phyloP scores from a whole-genome alignment of 1,284 basidiomycete species.

The Rhizoctonia solani region DNA sequence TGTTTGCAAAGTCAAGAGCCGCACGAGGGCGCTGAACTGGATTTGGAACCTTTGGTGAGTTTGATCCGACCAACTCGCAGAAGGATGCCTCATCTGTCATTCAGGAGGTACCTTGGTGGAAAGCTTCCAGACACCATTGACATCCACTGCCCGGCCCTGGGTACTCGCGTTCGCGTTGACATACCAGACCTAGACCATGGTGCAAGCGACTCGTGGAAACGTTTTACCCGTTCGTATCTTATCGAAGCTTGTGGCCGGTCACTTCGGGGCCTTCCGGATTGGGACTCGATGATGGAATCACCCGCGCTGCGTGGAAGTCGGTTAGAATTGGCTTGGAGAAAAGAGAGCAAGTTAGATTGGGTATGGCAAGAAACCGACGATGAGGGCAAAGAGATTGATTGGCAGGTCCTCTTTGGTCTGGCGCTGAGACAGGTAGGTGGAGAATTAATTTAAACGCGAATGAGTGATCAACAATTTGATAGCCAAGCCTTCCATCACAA shows the following conservation, averaged over 20 bases:
- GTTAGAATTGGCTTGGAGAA: constrained; percentile 78
- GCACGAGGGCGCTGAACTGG: constrained; percentile 79
- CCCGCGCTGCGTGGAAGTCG: constrained; percentile 58
- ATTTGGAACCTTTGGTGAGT: constrained; percentile 75
- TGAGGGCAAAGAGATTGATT: constrained; percentile 62
- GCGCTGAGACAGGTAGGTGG: constrained; percentile 64
- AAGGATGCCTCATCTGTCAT: neutral
- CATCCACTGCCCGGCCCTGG: constrained; percentile 54
- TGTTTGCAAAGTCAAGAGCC: constrained; percentile 72
- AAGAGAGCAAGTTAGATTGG: constrained; percentile 76
- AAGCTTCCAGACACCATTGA: constrained; percentile 53
- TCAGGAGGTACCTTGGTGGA: constrained; percentile 65
- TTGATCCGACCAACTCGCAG: neutral
- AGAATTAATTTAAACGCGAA: neutral
- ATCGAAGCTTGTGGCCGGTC: constrained; percentile 60
- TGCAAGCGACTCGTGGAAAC: constrained; percentile 48
- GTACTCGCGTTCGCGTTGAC: constrained; percentile 66
- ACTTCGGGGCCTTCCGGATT: constrained; percentile 60
- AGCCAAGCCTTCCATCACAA: constrained; percentile 57
- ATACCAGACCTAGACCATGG: constrained; percentile 55
- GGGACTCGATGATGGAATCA: constrained; percentile 62
- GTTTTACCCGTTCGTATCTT: constrained; percentile 64
- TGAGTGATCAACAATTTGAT: constrained; percentile 1
- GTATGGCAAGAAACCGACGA: constrained; percentile 71
- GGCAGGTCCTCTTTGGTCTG: constrained; percentile 74